Percentiles rank a stretch among this genome's conserved stretches.
phyloP scores from a whole-genome alignment of 805 yeast genomes.

The Ogataea populi-albae region DNA sequence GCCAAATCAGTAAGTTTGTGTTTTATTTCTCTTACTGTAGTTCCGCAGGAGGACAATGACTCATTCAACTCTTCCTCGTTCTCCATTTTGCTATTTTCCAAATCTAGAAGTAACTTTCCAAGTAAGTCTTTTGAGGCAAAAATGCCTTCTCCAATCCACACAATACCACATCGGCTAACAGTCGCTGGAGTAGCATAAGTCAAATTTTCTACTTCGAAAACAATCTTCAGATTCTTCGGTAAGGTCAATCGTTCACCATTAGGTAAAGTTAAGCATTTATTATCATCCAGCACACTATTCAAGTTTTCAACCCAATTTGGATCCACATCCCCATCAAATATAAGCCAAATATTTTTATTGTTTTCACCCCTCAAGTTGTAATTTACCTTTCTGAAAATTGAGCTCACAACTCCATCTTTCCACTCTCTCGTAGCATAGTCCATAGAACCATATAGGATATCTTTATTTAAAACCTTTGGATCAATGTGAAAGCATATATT shows the following conservation, averaged over 20 bases:
- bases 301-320: conserved; percentile 92
- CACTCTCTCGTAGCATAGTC: conserved; percentile 84
- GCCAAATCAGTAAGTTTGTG: conserved; percentile 5
- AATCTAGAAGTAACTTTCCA: conserved; percentile 11
- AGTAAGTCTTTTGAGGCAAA: conserved; percentile 11
- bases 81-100: conserved; percentile 8
- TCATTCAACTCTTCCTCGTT: conserved; percentile 13
- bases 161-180: conserved; percentile 86
- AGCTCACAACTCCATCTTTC: conserved; percentile 83
- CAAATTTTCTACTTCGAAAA: conserved; percentile 75
- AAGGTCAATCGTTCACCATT: conserved; percentile 81
- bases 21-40: conserved; percentile 7
- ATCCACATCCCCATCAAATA: conserved; percentile 91
- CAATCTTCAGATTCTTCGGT: conserved; percentile 58
- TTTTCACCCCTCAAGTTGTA: conserved; percentile 59
- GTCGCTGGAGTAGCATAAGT: conserved; percentile 84
- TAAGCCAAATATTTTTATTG: conserved; percentile 61
- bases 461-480: conserved; percentile 71
- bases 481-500: conserved; percentile 52
- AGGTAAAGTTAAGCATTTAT: conserved; percentile 74
- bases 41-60: background rate
- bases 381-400: conserved; percentile 55
- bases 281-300: conserved; percentile 90
- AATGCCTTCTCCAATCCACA: conserved; percentile 55
- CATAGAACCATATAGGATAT: conserved; percentile 62